Evolutionary conservation across 2,329 filamentous ascomycete species (phyloP).

Genomic region (Cryphonectria nitschkei): DNA sequence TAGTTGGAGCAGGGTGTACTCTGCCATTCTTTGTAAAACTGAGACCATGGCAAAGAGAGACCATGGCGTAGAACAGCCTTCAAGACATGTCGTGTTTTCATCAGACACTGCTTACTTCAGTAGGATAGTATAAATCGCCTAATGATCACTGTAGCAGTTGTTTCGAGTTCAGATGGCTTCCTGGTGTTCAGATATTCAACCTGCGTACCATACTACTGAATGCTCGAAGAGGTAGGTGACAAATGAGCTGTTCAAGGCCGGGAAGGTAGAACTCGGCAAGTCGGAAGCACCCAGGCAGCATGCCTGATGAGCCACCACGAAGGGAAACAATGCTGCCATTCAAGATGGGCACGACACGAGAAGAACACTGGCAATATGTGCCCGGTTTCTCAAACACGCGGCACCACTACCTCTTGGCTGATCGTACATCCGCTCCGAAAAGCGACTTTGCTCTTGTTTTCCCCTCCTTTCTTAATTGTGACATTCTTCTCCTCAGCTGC

Average conservation of each 20-base stretch:
- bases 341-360: not conserved
- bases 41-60: not conserved
- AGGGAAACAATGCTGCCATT: not conserved
- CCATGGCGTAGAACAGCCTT: not conserved
- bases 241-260: not conserved
- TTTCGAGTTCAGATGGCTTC: not conserved
- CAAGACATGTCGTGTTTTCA: not conserved
- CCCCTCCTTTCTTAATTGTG: not conserved
- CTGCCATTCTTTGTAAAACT: not conserved
- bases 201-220: not conserved
- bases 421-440: not conserved
- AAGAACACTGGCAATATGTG: not conserved
- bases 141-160: not conserved
- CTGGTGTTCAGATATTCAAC: not conserved
- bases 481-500: not conserved
- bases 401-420: not conserved
- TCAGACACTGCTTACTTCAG: not conserved
- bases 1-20: not conserved
- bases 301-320: not conserved
- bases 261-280: not conserved
- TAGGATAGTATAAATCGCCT: not conserved
- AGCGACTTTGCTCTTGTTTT: not conserved
- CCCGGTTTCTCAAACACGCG: not conserved
- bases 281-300: not conserved
- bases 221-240: not conserved